Evolutionary conservation across 2,329 filamentous ascomycete species (phyloP).

Genomic region (Fonsecaea pugnacius): DNA sequence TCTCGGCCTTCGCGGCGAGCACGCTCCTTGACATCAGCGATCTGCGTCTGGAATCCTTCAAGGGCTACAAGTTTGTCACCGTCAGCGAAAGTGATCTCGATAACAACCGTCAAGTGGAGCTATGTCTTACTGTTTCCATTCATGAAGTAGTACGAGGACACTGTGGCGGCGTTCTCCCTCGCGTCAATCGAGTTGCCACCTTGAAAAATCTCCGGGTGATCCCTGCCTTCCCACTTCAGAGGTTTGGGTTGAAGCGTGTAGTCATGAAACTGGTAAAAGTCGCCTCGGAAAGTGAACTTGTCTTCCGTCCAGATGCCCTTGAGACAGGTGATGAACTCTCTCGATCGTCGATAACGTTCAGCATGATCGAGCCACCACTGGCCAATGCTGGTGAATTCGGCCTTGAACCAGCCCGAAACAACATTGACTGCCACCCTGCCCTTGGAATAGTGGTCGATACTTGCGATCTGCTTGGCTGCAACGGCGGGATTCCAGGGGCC

Average conservation of each 20-base stretch:
- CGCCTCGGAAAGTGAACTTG: constrained; percentile 55
- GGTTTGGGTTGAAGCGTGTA: constrained; percentile 58
- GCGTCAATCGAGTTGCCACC: constrained; percentile 59
- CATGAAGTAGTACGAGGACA: constrained; percentile 61
- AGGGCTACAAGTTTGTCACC: constrained; percentile 41
- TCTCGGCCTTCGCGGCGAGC: constrained; percentile 52
- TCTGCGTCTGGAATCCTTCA: constrained; percentile 57
- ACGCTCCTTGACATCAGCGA: constrained; percentile 54
- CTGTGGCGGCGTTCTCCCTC: constrained; percentile 54
- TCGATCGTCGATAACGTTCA: constrained; percentile 56
- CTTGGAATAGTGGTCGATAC: constrained; percentile 58
- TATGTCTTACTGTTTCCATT: constrained; percentile 53
- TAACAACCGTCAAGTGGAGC: neutral
- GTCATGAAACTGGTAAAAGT: constrained; percentile 60
- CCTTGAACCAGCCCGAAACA: constrained; percentile 60
- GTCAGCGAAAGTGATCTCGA: neutral
- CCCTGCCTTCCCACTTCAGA: constrained; percentile 49
- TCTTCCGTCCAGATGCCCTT: constrained; percentile 59
- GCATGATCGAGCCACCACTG: constrained; percentile 62
- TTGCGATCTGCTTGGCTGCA: constrained; percentile 59
- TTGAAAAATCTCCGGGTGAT: constrained; percentile 59
- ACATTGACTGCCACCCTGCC: constrained; percentile 53
- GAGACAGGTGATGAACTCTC: constrained; percentile 58
- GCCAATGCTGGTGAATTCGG: constrained; percentile 57
- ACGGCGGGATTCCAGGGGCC: constrained; percentile 58